Conservation (phyloP, 108 stramenopile species). For the Pseudonitzschia delicatissima region DNA sequence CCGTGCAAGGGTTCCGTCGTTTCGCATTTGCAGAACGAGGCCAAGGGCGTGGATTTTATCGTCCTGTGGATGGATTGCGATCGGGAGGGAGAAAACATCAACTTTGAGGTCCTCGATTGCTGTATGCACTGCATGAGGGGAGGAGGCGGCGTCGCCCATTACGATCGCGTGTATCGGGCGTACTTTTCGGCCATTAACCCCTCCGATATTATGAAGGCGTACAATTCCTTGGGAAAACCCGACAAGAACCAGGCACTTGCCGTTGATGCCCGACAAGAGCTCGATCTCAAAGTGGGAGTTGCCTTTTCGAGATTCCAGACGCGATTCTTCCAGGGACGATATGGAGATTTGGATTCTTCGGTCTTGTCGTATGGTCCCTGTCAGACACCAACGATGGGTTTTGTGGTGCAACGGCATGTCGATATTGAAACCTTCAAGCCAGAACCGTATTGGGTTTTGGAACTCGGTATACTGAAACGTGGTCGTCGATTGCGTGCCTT, state of each 20-base stretch:
- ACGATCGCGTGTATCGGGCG: constrained; percentile 89
- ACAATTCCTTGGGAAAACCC: constrained; percentile 73
- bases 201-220: constrained; percentile 87
- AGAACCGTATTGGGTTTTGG: constrained; percentile 86
- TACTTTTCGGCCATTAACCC: constrained; percentile 95
- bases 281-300: constrained; percentile 95
- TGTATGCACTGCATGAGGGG: constrained; percentile 69
- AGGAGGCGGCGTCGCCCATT: constrained; percentile 35
- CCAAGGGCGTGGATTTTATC: constrained; percentile 71
- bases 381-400: constrained; percentile 96
- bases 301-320: constrained; percentile 97
- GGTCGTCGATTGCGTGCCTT: constrained; percentile 65
- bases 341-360: constrained; percentile 86
- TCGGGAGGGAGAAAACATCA: constrained; percentile 96
- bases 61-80: constrained; percentile 96
- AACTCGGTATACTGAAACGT: constrained; percentile 69
- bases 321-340: constrained; percentile 85
- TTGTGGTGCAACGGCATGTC: constrained; percentile 92
- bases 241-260: constrained; percentile 84
- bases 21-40: constrained; percentile 78
- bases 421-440: constrained; percentile 93
- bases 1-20: constrained; percentile 72
- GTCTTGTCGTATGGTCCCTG: constrained; percentile 96
- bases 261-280: constrained; percentile 94
- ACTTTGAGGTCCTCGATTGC: constrained; percentile 92